phyloP scores from a whole-genome alignment of 179 eudicot genomes.

The Beta corolliflora region DNA sequence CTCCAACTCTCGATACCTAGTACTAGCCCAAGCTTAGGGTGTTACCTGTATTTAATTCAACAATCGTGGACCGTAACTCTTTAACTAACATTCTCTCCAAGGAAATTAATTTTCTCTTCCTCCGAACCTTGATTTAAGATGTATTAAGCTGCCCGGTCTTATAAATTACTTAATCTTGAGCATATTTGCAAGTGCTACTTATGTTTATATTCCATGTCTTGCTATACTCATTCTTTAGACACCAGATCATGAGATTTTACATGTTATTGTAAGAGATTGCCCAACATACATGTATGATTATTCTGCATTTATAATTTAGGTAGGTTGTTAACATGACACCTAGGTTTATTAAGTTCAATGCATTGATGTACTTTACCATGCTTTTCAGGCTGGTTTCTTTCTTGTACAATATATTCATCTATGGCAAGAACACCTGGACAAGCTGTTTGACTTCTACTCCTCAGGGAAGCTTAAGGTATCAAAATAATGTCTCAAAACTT shows the following conservation, averaged over 20 bases:
- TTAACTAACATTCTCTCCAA: not conserved
- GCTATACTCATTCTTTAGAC: not conserved
- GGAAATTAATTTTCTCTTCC: not conserved
- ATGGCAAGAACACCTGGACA: slow-evolving; percentile 87
- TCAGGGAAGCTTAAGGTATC: slow-evolving; percentile 78
- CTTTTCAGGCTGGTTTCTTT: slow-evolving; percentile 81
- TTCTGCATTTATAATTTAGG: not conserved
- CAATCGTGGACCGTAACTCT: not conserved
- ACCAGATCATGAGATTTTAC: not conserved
- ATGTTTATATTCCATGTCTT: not conserved
- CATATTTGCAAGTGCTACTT: not conserved
- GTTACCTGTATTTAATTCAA: not conserved
- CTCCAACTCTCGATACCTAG: too few relatives aligned
- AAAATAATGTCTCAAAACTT: not conserved
- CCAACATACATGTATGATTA: too few relatives aligned
- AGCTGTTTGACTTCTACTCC: slow-evolving; percentile 61
- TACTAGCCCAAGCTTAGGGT: too few relatives aligned
- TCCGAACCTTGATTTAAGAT: not conserved
- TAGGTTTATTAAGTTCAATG: not conserved
- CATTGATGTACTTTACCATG: too few relatives aligned
- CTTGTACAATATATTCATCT: slow-evolving; percentile 74
- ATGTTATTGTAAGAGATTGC: not conserved
- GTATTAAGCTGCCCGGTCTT: not conserved
- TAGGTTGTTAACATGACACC: not conserved
- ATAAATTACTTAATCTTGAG: not conserved